Percentiles rank a stretch among this genome's conserved stretches.
Evolutionary conservation across 2,329 filamentous ascomycete species (phyloP).

Genomic region (Zasmidium cellare): DNA sequence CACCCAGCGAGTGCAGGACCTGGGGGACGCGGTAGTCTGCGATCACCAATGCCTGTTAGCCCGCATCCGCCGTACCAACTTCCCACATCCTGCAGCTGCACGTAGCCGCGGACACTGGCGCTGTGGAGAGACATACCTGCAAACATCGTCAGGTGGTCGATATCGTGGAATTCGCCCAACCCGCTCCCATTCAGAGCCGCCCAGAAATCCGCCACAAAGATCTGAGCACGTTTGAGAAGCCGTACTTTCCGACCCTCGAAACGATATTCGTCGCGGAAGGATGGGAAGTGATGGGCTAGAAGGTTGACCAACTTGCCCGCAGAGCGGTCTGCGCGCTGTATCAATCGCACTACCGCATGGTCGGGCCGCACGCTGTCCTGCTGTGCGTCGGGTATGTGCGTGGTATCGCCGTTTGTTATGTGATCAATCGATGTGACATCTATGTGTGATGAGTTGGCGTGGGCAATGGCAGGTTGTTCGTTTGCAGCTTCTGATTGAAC

Average conservation of each 20-base stretch:
- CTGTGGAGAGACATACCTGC: conserved; percentile 54
- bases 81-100: conserved; percentile 4
- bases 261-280: conserved; percentile 77
- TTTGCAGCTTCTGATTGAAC: not conserved
- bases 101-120: conserved; percentile 1
- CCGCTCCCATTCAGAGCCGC: conserved; percentile 83
- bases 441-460: conserved; percentile 1
- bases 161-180: conserved; percentile 82
- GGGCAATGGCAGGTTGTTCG: not conserved
- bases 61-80: conserved; percentile 1
- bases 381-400: not conserved
- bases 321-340: conserved; percentile 73
- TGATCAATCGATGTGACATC: not conserved
- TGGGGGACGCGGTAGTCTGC: conserved; percentile 92
- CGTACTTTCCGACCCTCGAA: conserved; percentile 77
- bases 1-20: conserved; percentile 80
- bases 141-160: conserved; percentile 97
- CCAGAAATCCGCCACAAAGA: conserved; percentile 94
- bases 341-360: conserved; percentile 66
- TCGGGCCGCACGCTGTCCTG: conserved; percentile 16
- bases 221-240: conserved; percentile 91
- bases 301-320: conserved; percentile 84
- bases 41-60: not conserved
- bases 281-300: conserved; percentile 76
- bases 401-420: not conserved